phyloP scores from a whole-genome alignment of 306 rosid genomes.

The Mimosa pudica region DNA sequence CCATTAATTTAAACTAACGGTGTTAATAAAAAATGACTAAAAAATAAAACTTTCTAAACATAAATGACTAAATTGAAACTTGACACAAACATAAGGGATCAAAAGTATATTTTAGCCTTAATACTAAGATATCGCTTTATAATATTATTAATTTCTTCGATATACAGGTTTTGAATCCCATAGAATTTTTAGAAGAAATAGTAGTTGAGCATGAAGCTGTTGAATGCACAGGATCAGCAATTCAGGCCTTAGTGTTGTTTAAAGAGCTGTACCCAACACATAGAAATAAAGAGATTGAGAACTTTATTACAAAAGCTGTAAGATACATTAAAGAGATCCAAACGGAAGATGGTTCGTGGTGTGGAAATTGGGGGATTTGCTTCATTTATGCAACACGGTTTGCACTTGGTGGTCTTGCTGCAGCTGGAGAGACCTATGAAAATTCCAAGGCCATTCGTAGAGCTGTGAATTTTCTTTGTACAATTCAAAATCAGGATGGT shows the following conservation, averaged over 20 bases:
- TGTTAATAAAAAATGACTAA: too few relatives aligned
- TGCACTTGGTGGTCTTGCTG: slow-evolving; percentile 63
- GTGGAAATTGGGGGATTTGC: neutral
- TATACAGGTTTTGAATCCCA: slow-evolving; percentile 45
- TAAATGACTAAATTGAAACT: too few relatives aligned
- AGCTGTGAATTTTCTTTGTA: slow-evolving; percentile 55
- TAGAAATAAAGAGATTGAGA: slow-evolving; percentile 48
- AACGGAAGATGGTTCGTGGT: slow-evolving; percentile 22
- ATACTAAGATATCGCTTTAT: too few relatives aligned
- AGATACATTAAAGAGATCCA: slow-evolving; percentile 44
- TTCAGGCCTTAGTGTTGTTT: slow-evolving; percentile 49
- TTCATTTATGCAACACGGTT: slow-evolving; percentile 67
- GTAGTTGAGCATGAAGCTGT: slow-evolving; percentile 51
- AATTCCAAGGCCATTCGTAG: slow-evolving; percentile 49
- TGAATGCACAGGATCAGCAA: slow-evolving; percentile 55
- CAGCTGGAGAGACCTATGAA: slow-evolving; percentile 57
- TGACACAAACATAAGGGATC: too few relatives aligned
- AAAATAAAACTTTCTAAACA: too few relatives aligned
- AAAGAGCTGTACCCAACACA: slow-evolving; percentile 44
- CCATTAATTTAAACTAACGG: too few relatives aligned
- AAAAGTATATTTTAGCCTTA: too few relatives aligned
- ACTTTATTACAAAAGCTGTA: slow-evolving; percentile 34
- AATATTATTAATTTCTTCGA: too few relatives aligned
- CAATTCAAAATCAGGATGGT: slow-evolving; percentile 53
- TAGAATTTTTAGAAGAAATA: slow-evolving; percentile 38